Percentiles rank a stretch among this genome's conserved stretches.
phyloP scores from a whole-genome alignment of 371 early-diverging fungal genomes.

The Haplosporangium sp. region DNA sequence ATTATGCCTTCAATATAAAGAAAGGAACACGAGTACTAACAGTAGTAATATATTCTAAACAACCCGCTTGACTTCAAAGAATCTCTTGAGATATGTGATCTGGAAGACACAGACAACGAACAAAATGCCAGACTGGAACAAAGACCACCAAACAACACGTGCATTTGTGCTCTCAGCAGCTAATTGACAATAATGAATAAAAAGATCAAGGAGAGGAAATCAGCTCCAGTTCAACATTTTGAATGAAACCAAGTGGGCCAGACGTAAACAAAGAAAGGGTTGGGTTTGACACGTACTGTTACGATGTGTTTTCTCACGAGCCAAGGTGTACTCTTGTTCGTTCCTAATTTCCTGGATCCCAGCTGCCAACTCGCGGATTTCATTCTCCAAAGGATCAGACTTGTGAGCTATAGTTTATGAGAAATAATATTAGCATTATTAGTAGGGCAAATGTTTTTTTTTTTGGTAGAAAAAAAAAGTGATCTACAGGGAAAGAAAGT shows the following conservation, averaged over 20 bases:
- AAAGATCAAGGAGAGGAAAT: background rate
- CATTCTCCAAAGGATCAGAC: constrained; percentile 73
- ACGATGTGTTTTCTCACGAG: constrained; percentile 77
- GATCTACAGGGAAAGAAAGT: background rate
- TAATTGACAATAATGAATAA: constrained; percentile 33
- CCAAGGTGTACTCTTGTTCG: constrained; percentile 80
- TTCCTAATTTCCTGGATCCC: constrained; percentile 75
- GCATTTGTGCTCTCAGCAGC: constrained; percentile 84
- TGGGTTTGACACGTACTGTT: constrained; percentile 66
- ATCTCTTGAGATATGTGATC: constrained; percentile 78
- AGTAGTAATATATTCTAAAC: constrained; percentile 58
- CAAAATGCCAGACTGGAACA: constrained; percentile 72
- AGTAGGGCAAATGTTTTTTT: background rate
- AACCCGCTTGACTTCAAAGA: constrained; percentile 83
- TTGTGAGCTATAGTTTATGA: constrained; percentile 36
- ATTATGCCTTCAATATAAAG: too few relatives aligned
- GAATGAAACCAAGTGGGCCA: background rate
- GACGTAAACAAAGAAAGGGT: background rate
- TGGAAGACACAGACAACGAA: constrained; percentile 77
- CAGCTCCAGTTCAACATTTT: background rate
- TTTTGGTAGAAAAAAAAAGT: background rate
- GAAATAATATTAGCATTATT: background rate
- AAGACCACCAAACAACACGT: constrained; percentile 86
- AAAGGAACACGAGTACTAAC: too few relatives aligned
- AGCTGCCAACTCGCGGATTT: constrained; percentile 75